Evolutionary conservation across 1,139 yeast genomes (phyloP).

Genomic region (Protomyces lactucae-debilis): DNA sequence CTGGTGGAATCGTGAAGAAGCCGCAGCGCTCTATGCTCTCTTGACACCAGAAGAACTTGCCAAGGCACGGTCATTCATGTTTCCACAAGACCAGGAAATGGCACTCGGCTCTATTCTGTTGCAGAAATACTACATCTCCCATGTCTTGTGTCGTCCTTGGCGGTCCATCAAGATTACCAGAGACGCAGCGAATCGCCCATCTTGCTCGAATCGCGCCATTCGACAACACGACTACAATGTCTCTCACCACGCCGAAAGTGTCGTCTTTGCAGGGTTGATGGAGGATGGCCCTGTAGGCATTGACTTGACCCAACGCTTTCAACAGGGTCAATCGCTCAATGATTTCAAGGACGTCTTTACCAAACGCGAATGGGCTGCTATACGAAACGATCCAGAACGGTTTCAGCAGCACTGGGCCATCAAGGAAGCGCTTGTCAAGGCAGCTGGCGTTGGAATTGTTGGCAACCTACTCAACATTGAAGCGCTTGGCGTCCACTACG

Average conservation of each 20-base stretch:
- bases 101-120: constrained; percentile 18
- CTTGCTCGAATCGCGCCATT: neutral
- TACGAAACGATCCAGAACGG: neutral
- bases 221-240: constrained; percentile 31
- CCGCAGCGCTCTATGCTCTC: neutral
- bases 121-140: constrained; percentile 8
- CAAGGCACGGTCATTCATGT: neutral
- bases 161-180: neutral
- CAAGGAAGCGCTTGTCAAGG: constrained; percentile 34
- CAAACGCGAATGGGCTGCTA: constrained; percentile 23
- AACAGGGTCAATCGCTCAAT: constrained; percentile 2
- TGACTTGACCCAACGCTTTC: constrained; percentile 27
- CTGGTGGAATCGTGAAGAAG: neutral
- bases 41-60: neutral
- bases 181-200: constrained; percentile 5
- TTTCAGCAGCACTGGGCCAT: constrained; percentile 33
- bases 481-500: constrained; percentile 27
- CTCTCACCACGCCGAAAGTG: constrained; percentile 32
- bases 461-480: constrained; percentile 29
- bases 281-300: constrained; percentile 28
- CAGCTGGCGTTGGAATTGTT: constrained; percentile 32
- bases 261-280: constrained; percentile 28
- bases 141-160: neutral
- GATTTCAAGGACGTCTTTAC: constrained; percentile 32
- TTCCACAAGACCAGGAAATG: constrained; percentile 11